These are phyloP conservation scores for Plasmopara halstedii DNA, from an alignment of 352 stramenopile species.

Conservation along the genomic window DNA sequence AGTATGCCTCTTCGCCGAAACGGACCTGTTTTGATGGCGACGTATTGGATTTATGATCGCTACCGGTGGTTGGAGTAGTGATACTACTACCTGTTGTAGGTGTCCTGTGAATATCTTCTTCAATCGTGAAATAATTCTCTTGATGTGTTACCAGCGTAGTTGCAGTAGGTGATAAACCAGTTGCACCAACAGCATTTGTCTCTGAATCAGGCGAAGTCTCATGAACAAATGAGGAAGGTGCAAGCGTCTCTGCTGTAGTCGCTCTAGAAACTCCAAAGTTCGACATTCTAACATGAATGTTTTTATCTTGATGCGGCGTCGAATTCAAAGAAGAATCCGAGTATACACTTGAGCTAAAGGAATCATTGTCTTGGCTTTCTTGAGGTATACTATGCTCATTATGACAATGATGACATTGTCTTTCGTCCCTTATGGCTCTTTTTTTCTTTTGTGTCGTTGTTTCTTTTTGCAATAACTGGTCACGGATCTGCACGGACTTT, in stretches of 20 bases:
- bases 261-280: constrained; percentile 17
- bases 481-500: constrained; percentile 51
- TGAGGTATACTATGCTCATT: constrained; percentile 10
- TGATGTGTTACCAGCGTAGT: constrained; percentile 1
- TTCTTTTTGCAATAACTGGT: constrained; percentile 34
- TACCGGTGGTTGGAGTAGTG: constrained; percentile 42
- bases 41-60: constrained; percentile 32
- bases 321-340: constrained; percentile 26
- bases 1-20: constrained; percentile 39
- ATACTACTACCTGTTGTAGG: constrained; percentile 18
- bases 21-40: constrained; percentile 44
- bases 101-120: constrained; percentile 8
- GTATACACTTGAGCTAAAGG: constrained; percentile 26
- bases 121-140: not conserved
- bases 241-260: constrained; percentile 24
- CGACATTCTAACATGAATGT: constrained; percentile 7
- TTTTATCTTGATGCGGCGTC: constrained; percentile 3
- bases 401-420: constrained; percentile 2
- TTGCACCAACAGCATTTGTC: not conserved
- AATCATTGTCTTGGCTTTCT: constrained; percentile 17
- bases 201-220: constrained; percentile 2
- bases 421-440: not conserved
- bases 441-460: not conserved
- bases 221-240: constrained; percentile 15
- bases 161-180: not conserved